Base-by-base conservation (phyloP, 805 yeast genomes). In the Myxozyma kluyveri region DNA sequence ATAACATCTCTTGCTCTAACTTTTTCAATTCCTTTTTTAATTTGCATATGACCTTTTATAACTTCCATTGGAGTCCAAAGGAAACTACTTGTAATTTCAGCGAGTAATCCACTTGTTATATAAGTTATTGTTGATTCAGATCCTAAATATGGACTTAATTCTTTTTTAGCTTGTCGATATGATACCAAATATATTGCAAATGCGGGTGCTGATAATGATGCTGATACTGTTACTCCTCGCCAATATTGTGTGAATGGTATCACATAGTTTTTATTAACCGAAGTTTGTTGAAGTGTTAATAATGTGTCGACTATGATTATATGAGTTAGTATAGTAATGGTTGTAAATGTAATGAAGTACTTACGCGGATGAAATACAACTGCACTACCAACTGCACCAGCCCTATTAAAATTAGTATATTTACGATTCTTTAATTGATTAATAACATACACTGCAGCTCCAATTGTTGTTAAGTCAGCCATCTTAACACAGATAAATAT, bases 31-130 rank as follows among this genome's bases (percentile, higher is more conserved):
- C 54, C 46, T 29, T 52, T 54, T 31, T 61, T 54, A 21, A 72
- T 65, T 57, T 73, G 76, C 69, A 72, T 65, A 19, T 75, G 66
- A 33, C 75, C 76, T 59, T 73, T 72, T 45, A 73, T 57, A n/a
- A 72, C 74, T 61, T 73, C 76, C 69, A 74, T 72, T 1, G 76
- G 76, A 17, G 76, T 73, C 73, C 74, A 72, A 14, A 73, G 61
- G 35, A 67, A 54, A 17, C 71, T 66, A 33, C 73, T 69, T 4
- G 69, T 63, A 4, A 71, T 24, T 63, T 56, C 60, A 2, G 60
- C 56, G 22, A 43, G n/a, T 17, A 49, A 26, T 14, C 60, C 55
- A 12, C 52, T 36, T 2, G 36, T 40, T 10, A 47, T 26, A 35
- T 56, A 56, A 5, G 50, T 49, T 14, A 29, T 14, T 12, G 54